Evolutionary conservation across 345 rosid genomes (phyloP).

Genomic region (Citrus maxima): DNA sequence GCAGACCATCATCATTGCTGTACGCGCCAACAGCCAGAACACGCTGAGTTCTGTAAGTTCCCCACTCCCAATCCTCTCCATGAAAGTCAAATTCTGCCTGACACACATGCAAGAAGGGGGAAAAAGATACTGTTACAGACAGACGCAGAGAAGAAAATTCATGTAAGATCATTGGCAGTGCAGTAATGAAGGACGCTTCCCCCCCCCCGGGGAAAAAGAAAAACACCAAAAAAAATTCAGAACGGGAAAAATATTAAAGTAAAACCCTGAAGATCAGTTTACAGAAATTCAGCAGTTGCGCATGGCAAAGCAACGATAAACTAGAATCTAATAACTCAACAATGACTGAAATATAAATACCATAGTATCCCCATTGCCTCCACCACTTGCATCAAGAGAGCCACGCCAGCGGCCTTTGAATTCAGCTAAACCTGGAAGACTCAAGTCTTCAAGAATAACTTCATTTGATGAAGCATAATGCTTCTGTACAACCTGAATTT

Average conservation of each 20-base stretch:
- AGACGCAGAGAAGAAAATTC: neutral
- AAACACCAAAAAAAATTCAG: no score
- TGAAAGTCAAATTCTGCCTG: constrained; percentile 98
- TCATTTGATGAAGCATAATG: constrained; percentile 62
- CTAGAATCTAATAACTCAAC: constrained; percentile 5
- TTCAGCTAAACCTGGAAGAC: constrained; percentile 94
- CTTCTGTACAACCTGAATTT: constrained; percentile 62
- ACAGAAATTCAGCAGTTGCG: neutral
- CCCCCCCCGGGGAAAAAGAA: no score
- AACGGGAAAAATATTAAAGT: neutral
- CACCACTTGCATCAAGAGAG: constrained; percentile 97
- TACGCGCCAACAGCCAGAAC: constrained; percentile 88
- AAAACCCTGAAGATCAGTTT: neutral
- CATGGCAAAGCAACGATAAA: neutral
- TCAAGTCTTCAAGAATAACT: constrained; percentile 69
- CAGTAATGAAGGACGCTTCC: neutral
- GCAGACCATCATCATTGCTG: constrained; percentile 92
- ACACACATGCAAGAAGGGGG: constrained; percentile 4
- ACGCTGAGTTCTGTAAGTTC: constrained; percentile 84
- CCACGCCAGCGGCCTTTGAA: constrained; percentile 93
- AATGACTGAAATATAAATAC: constrained; percentile 32
- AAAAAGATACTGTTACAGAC: neutral
- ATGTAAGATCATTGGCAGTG: neutral
- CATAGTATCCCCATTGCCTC: constrained; percentile 99
- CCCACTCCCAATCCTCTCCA: constrained; percentile 99